A percentile compares a stretch with the other conserved stretches of the same genome.
Conservation (phyloP, 371 early-diverging fungal genomes). For the Phascolomyces articulosus region DNA sequence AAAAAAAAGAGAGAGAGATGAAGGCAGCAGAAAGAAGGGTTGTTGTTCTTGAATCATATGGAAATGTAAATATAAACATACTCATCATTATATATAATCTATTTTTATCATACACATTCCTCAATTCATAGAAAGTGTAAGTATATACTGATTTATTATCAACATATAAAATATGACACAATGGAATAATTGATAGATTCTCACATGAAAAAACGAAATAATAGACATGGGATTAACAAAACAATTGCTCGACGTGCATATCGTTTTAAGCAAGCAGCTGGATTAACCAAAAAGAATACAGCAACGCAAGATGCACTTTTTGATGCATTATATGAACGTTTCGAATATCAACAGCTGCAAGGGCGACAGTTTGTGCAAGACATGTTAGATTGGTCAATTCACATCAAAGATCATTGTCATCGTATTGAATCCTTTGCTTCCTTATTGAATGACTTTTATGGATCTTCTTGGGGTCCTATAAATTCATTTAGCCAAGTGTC, state of each 20-base stretch:
- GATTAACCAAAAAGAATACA: neutral
- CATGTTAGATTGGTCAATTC: constrained; percentile 39
- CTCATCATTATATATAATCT: constrained; percentile 9
- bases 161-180: neutral
- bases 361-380: constrained; percentile 38
- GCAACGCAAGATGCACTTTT: constrained; percentile 48
- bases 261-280: constrained; percentile 52
- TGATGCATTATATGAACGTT: constrained; percentile 56
- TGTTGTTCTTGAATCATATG: too few species aligned
- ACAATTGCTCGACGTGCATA: constrained; percentile 66
- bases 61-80: neutral
- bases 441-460: constrained; percentile 56
- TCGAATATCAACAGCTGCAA: constrained; percentile 48
- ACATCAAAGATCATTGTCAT: constrained; percentile 53
- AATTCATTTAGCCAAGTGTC: constrained; percentile 7
- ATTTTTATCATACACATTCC: too few species aligned
- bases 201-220: neutral
- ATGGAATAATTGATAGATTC: too few species aligned
- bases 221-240: constrained; percentile 72
- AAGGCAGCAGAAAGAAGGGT: too few species aligned
- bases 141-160: neutral
- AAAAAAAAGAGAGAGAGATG: neutral
- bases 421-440: constrained; percentile 48
- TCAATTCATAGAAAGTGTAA: constrained; percentile 4
- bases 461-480: constrained; percentile 16